Conservation (phyloP, 2,329 filamentous ascomycete species). For the Capronia coronata region DNA sequence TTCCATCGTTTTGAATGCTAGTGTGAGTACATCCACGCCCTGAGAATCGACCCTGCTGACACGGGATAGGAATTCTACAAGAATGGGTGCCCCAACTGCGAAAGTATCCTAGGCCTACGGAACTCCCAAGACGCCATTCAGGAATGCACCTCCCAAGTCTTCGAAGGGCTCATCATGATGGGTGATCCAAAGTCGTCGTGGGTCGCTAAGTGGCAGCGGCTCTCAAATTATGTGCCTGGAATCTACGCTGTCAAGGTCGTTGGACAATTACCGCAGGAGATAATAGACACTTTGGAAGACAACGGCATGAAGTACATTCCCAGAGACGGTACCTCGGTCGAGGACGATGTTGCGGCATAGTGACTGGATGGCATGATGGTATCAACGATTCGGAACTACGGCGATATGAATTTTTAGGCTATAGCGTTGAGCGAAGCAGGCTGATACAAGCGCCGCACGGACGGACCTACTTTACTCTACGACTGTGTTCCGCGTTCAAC, state of each 20-base stretch:
- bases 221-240: conserved; percentile 80
- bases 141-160: conserved; percentile 92
- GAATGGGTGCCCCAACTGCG: conserved; percentile 93
- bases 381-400: background rate
- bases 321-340: conserved; percentile 43
- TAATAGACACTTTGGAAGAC: conserved; percentile 50
- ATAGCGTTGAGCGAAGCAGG: background rate
- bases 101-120: conserved; percentile 77
- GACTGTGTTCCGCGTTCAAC: no score
- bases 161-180: conserved; percentile 83
- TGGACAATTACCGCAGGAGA: conserved; percentile 58
- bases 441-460: background rate
- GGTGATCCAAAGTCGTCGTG: conserved; percentile 77
- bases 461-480: no score
- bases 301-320: conserved; percentile 57
- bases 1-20: conserved; percentile 80
- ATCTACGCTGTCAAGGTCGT: conserved; percentile 94
- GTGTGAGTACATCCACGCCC: conserved; percentile 45
- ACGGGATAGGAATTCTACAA: conserved; percentile 69
- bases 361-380: background rate
- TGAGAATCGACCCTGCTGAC: background rate
- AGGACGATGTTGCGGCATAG: conserved; percentile 35
- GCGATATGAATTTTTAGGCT: background rate
- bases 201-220: conserved; percentile 93
- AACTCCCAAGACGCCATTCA: conserved; percentile 74